Percentiles rank a stretch among this genome's conserved stretches.
Conservation (phyloP, 2,329 filamentous ascomycete genomes). For the Colletotrichum truncatum region DNA sequence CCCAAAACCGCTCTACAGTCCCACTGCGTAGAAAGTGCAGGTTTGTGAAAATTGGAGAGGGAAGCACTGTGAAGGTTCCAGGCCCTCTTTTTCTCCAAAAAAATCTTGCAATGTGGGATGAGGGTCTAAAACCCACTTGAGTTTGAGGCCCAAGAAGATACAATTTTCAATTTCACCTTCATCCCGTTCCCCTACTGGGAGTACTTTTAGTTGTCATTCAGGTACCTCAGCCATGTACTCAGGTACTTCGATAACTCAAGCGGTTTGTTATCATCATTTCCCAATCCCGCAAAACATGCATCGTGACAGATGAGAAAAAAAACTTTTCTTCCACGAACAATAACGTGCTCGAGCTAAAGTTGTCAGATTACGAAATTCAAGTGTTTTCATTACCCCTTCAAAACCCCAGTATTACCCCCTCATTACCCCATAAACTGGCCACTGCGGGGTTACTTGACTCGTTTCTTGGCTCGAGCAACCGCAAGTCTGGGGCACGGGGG, state of each 20-base stretch:
- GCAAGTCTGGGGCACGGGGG: conserved; percentile 24
- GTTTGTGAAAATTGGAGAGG: neutral
- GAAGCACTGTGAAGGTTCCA: neutral
- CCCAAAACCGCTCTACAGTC: neutral
- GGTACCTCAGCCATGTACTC: neutral
- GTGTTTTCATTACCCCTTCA: conserved; percentile 29
- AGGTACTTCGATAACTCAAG: neutral
- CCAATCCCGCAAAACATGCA: neutral
- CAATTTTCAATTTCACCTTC: neutral
- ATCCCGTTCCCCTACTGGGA: too few species aligned
- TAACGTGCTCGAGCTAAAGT: conserved; percentile 27
- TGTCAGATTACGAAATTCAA: conserved; percentile 29
- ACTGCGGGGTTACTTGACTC: conserved; percentile 29
- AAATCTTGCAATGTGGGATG: neutral
- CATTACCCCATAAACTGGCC: conserved; percentile 30
- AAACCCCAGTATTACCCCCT: conserved; percentile 30
- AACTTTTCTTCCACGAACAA: neutral
- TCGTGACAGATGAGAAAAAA: conserved; percentile 11
- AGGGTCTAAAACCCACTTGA: neutral
- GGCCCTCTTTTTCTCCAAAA: conserved; percentile 19
- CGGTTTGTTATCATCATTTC: neutral
- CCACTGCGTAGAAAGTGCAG: neutral
- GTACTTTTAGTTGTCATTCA: neutral
- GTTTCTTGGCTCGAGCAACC: conserved; percentile 20
- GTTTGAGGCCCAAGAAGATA: neutral